A percentile compares a stretch with the other conserved stretches of the same genome.
These are phyloP conservation scores for Penicillium fuscoglaucum DNA, from an alignment of 2,329 filamentous ascomycete species.

Conservation along the genomic window DNA sequence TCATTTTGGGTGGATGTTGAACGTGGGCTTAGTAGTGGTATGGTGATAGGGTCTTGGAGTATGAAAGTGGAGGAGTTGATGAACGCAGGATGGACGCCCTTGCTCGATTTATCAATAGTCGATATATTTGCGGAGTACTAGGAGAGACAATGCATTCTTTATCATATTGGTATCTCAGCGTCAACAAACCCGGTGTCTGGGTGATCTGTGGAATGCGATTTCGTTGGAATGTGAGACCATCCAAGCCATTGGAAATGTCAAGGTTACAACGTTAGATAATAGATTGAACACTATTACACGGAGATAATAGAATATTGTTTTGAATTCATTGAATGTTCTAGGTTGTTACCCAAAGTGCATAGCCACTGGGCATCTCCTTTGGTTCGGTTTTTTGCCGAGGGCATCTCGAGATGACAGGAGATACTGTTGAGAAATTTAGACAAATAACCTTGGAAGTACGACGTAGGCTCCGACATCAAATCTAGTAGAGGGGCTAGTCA, in stretches of 20 bases:
- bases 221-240: slow-evolving; percentile 9
- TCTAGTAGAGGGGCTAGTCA: too few relatives aligned
- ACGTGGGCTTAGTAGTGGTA: not conserved
- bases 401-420: too few relatives aligned
- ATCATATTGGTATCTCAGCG: not conserved
- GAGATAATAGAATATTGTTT: not conserved
- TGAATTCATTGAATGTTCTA: not conserved
- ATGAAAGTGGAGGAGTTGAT: not conserved
- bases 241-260: not conserved
- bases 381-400: too few relatives aligned
- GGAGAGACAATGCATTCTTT: not conserved
- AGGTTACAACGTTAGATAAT: not conserved
- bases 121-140: not conserved
- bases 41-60: not conserved
- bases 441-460: too few relatives aligned
- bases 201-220: slow-evolving; percentile 8
- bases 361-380: too few relatives aligned
- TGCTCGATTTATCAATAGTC: slow-evolving; percentile 4
- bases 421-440: too few relatives aligned
- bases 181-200: slow-evolving; percentile 7
- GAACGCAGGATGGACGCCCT: not conserved
- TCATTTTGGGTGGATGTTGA: slow-evolving; percentile 15
- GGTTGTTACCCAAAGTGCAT: too few relatives aligned
- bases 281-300: not conserved
- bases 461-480: too few relatives aligned